Percentiles rank a stretch among this genome's conserved stretches.
Evolutionary conservation across 495 filamentous ascomycete species (phyloP).

Genomic region (Tuber brumale): DNA sequence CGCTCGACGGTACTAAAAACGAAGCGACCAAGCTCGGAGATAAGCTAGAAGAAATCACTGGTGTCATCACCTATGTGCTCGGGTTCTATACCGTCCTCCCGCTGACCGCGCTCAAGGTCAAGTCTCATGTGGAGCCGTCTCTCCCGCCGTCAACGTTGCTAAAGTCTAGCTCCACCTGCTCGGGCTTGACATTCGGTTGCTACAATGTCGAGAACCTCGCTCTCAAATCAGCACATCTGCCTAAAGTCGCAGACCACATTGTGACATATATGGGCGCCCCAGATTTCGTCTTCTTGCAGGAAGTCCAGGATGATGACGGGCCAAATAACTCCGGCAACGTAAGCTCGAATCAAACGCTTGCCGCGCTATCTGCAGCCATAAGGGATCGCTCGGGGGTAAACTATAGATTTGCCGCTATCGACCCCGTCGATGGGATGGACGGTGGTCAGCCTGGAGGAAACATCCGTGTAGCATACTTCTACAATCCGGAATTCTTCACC

Average conservation of each 20-base stretch:
- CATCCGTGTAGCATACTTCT: constrained; percentile 59
- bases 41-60: constrained; percentile 52
- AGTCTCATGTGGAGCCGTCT: constrained; percentile 40
- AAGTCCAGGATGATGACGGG: constrained; percentile 57
- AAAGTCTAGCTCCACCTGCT: constrained; percentile 46
- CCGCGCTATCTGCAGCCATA: constrained; percentile 47
- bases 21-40: constrained; percentile 54
- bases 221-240: constrained; percentile 46
- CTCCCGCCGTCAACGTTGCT: constrained; percentile 46
- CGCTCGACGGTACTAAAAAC: constrained; percentile 56
- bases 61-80: constrained; percentile 52
- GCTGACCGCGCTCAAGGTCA: constrained; percentile 48
- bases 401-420: constrained; percentile 51
- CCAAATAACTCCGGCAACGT: constrained; percentile 50
- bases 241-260: constrained; percentile 51
- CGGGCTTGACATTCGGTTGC: constrained; percentile 50
- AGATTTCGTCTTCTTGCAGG: constrained; percentile 55
- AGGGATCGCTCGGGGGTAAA: constrained; percentile 40
- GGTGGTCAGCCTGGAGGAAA: constrained; percentile 59
- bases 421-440: constrained; percentile 48
- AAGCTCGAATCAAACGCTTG: constrained; percentile 47
- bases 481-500: constrained; percentile 49
- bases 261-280: constrained; percentile 51
- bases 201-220: constrained; percentile 60
- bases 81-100: constrained; percentile 59